Evolutionary conservation across 2,329 filamentous ascomycete species (phyloP).

Genomic region (Penicillium sp.): DNA sequence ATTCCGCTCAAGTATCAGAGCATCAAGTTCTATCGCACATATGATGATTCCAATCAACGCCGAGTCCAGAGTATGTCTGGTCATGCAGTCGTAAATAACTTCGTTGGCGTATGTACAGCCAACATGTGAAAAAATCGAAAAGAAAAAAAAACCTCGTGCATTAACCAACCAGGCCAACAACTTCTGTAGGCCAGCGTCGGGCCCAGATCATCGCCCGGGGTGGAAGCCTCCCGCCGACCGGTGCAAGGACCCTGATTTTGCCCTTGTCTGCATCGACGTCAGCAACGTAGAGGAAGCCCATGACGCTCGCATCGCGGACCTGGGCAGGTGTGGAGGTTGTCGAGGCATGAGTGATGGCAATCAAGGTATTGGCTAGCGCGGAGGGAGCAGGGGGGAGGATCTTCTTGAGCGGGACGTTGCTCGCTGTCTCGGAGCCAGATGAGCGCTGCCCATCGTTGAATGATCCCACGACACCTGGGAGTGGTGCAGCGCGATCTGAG

Average conservation of each 20-base stretch:
- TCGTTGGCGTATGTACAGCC: not conserved
- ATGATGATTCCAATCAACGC: too few species aligned
- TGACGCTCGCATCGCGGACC: conserved; percentile 73
- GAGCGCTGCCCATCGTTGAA: conserved; percentile 14
- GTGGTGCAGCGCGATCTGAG: conserved; percentile 12
- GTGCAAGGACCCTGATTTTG: conserved; percentile 74
- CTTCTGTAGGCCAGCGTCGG: conserved; percentile 72
- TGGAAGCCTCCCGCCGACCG: conserved; percentile 74
- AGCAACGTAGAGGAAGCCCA: conserved; percentile 89
- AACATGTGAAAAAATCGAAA: conserved; percentile 1
- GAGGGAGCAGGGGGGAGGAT: conserved; percentile 56
- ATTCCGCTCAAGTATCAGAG: too few species aligned
- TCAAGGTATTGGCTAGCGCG: conserved; percentile 67
- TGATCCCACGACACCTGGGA: conserved; percentile 20
- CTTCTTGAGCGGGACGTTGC: conserved; percentile 47
- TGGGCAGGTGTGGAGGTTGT: conserved; percentile 62
- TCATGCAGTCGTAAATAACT: too few species aligned
- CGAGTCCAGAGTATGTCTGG: too few species aligned
- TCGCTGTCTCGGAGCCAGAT: conserved; percentile 14
- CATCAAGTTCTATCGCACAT: not conserved
- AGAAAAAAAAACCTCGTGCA: not conserved
- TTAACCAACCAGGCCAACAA: conserved; percentile 65
- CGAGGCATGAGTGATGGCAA: conserved; percentile 77
- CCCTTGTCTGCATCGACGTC: conserved; percentile 82
- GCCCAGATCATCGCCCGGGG: conserved; percentile 77